Conservation (phyloP, 176 grass and related monocot genomes). For the Aegilops sharonensis region DNA sequence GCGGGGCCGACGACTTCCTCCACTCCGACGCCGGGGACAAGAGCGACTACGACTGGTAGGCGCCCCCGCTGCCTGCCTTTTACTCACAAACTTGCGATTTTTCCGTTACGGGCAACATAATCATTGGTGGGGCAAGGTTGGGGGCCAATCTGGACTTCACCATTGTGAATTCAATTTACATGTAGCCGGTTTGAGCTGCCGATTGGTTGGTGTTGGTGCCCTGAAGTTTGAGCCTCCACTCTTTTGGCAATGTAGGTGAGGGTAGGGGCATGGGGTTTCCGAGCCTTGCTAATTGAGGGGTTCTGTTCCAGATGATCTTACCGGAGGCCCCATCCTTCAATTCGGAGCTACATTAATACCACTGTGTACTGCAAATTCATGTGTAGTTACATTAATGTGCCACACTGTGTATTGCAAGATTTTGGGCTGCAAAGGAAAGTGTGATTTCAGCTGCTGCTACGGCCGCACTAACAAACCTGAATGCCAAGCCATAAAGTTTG, state of each 20-base stretch:
- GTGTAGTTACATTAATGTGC: no score
- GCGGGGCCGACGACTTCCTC: slow-evolving; percentile 86
- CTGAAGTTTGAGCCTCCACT: neutral
- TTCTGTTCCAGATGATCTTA: neutral
- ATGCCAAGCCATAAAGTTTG: slow-evolving; percentile 10
- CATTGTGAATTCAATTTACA: neutral
- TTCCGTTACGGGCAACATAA: neutral
- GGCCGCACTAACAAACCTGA: neutral
- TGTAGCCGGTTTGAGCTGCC: neutral
- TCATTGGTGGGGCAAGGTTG: neutral
- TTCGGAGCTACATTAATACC: neutral
- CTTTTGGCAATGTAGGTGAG: neutral
- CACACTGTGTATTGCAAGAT: neutral
- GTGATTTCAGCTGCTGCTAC: neutral
- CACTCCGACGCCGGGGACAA: slow-evolving; percentile 79
- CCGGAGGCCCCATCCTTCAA: neutral
- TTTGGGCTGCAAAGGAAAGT: neutral
- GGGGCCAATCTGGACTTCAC: neutral
- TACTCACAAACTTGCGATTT: neutral
- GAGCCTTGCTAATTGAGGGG: neutral
- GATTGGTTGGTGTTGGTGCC: neutral
- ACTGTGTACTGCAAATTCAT: neutral
- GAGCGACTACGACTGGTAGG: slow-evolving; percentile 97
- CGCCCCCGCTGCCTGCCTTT: neutral
- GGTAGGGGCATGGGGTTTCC: neutral